Conservation (phyloP, 305 asterid species). For the Fraxinus floribunda region DNA sequence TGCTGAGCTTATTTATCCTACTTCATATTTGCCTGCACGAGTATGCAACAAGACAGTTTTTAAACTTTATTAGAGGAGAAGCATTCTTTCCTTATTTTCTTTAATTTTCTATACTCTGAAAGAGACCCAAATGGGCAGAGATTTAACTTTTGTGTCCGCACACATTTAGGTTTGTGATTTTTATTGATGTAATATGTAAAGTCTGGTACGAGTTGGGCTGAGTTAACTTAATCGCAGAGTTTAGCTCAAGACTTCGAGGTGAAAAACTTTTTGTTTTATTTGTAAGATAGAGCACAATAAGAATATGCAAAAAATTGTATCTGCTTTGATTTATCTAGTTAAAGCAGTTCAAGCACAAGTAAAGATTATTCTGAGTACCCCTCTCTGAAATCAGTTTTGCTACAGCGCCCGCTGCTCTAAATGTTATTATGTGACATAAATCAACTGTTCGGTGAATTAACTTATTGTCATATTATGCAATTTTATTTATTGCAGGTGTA, state of each 20-base stretch:
- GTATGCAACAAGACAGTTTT: too few relatives aligned
- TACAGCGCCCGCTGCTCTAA: not conserved
- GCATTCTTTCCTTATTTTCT: too few relatives aligned
- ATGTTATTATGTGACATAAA: not conserved
- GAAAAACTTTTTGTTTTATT: not conserved
- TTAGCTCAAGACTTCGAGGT: not conserved
- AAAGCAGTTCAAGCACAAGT: not conserved
- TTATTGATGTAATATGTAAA: not conserved
- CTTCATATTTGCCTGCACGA: too few relatives aligned
- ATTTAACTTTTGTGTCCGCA: too few relatives aligned
- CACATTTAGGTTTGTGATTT: too few relatives aligned
- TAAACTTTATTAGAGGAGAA: too few relatives aligned
- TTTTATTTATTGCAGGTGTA: slow-evolving; percentile 47
- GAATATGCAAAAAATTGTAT: not conserved
- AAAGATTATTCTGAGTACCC: not conserved
- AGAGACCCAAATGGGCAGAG: too few relatives aligned
- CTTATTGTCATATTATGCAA: slow-evolving; percentile 17
- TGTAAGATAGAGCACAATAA: not conserved
- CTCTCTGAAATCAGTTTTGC: not conserved
- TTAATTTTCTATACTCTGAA: too few relatives aligned
- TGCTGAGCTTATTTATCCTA: too few relatives aligned
- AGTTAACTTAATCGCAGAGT: not conserved
- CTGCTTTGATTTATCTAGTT: not conserved
- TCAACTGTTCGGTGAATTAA: not conserved
- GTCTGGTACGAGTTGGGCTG: not conserved